Base-by-base conservation (phyloP, 2,329 filamentous ascomycete species). In the Tolypocladium endophyticum region DNA sequence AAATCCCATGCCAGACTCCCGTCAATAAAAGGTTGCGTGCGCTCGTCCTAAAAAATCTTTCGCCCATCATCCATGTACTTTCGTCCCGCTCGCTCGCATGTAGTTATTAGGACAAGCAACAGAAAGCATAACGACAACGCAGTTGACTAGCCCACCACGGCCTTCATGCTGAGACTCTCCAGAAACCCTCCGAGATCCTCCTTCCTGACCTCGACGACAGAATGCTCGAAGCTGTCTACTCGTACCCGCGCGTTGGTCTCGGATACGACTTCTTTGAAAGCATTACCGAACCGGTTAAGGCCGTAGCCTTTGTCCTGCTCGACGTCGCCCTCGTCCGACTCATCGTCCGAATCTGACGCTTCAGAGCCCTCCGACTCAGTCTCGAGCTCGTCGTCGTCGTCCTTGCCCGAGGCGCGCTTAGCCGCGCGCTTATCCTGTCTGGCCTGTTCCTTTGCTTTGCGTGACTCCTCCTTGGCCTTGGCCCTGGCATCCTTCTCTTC, bases 201-300 rank as follows among this genome's bases (percentile, higher is more conserved):
- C 77, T 96, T 97, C 75, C 87, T 87, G n/a, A 99, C 93, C 72
- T 99, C 94, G 55, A 97, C 92, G 9, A 97, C 94, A 69, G 91
- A 96, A 72, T 96, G 90, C 74, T 99, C 94, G 69, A 99, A 99
- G 72, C 90, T 95, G 74, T 99, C 94, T 70, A 97, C 95, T 61
- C 92, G 81, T 25, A 97, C 92, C 20, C 92, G 78, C 0, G 93
- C 90, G 61, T 87, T 94, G 20, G 93, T 97, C 78, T 97, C 91
- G 57, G 88, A 84, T 2, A 96, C 89, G 0, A 97, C 94, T 69
- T 96, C 92, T 71, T 97, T 92, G 73, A 99, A 99, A 3, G 94
- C 93, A 67, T 88, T 92, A 9, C 94, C 94, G 69, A 99, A 99
- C 56, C 89, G 85, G 74, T 97, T 99, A 58, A 90, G 77, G 1